Base-by-base conservation (phyloP, 768 basidiomycete genomes). In the Boletus sensibilis region DNA sequence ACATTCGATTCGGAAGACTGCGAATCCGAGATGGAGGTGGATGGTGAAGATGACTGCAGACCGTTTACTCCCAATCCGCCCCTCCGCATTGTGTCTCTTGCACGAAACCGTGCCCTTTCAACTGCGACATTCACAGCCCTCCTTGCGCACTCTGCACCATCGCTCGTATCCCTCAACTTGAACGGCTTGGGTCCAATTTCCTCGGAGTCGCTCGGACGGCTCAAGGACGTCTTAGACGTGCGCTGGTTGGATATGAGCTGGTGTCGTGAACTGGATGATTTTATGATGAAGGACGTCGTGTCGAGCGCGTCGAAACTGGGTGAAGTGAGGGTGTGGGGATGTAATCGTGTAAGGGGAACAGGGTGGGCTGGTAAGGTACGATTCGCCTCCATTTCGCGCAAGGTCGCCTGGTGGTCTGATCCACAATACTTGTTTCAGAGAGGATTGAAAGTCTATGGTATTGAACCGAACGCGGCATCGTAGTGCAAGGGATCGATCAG, bases 181-280 rank as follows among this genome's bases (percentile, higher is more conserved):
- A 92, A 94, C 50, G 87, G 90, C 3, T 85, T 90, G 84, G 87
- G 87, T 66, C 80, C 80, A 4, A 77, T 83, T 0, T 76, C 79
- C 0, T 75, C 78, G 34, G 82, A 82, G 13, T 70, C 75, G 2
- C 68, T 90, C 29, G 73, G 62, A 13, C 65, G 73, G 23, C 67
- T 71, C 41, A 66, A 68, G 74, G 69, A 37, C 11, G 76, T 71
- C 16, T 65, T 61, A 3, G 72, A 78, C 35, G 58, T 96, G 66
- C 73, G 68, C 62, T 79, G 75, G 66, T 58, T 98, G 39, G 90
- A 98, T 65, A 72, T 94, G 3, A 88, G 94, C 1, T 98, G 89
- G 82, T 94, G 94, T 63, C 76, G 95, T 46, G 79, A 82, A 21
- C 78, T 90, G 39, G 88, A 94, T 56, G 89, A 98, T 71, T 94